phyloP scores from a whole-genome alignment of 305 asterid species.

The Rubia tinctorum region DNA sequence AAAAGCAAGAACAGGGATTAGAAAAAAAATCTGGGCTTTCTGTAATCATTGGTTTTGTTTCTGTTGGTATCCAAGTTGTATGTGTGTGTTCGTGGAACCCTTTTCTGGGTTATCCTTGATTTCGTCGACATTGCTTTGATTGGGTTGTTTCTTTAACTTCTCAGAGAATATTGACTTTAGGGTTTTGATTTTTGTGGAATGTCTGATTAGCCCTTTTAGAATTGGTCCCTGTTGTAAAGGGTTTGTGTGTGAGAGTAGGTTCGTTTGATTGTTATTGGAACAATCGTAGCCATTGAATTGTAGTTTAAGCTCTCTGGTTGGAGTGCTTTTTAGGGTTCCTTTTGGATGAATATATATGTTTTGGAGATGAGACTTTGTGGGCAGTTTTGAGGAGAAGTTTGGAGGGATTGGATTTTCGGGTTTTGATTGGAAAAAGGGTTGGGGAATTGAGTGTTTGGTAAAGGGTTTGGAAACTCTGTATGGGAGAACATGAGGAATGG shows the following conservation, averaged over 20 bases:
- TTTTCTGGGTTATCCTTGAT: conserved; percentile 8
- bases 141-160: conserved; percentile 12
- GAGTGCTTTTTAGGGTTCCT: conserved; percentile 17
- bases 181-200: conserved; percentile 14
- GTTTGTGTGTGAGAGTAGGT: background rate
- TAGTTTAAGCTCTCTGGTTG: background rate
- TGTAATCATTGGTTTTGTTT: background rate
- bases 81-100: conserved; percentile 1
- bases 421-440: conserved; percentile 3
- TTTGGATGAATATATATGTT: conserved; percentile 4
- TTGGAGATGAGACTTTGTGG: conserved; percentile 12
- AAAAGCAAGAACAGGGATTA: background rate
- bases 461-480: conserved; percentile 34
- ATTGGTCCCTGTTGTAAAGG: conserved; percentile 2
- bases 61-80: background rate
- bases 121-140: conserved; percentile 23
- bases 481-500: conserved; percentile 92
- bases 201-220: background rate
- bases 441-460: conserved; percentile 8
- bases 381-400: conserved; percentile 15
- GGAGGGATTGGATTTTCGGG: conserved; percentile 7
- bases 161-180: conserved; percentile 15
- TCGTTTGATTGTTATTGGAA: background rate
- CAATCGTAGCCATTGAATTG: conserved; percentile 6
- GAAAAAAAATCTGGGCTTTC: conserved; percentile 8